Percentiles rank a stretch among this genome's conserved stretches.
Evolutionary conservation across 2,329 filamentous ascomycete genomes (phyloP).

Genomic region (Dactylellina drechsleri): DNA sequence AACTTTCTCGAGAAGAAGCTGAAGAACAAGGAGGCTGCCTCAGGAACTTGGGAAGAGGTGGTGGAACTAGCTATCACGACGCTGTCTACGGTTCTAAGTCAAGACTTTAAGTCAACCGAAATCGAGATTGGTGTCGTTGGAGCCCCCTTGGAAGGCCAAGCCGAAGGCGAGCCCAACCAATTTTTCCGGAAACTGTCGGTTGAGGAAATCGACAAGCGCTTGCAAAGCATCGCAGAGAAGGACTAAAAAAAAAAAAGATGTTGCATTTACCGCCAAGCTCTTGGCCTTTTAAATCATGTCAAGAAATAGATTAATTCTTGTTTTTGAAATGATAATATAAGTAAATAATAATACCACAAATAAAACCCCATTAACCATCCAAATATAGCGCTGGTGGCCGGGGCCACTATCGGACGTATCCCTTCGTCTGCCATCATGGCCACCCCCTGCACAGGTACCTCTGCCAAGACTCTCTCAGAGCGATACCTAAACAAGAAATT

Average conservation of each 20-base stretch:
- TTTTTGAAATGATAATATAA: constrained; percentile 24
- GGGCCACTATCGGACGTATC: constrained; percentile 12
- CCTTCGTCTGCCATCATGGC: too few species aligned
- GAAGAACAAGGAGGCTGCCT: constrained; percentile 96
- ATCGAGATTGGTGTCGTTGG: constrained; percentile 98
- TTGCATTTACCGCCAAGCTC: constrained; percentile 14
- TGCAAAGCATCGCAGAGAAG: constrained; percentile 98
- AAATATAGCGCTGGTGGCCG: constrained; percentile 12
- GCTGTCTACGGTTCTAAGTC: constrained; percentile 93
- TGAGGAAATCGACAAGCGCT: constrained; percentile 96
- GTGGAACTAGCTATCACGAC: constrained; percentile 96
- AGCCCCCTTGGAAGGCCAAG: constrained; percentile 71
- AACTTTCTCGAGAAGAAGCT: constrained; percentile 99
- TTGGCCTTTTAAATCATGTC: constrained; percentile 11
- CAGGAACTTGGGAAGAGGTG: constrained; percentile 95
- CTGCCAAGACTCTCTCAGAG: too few species aligned
- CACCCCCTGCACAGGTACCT: too few species aligned
- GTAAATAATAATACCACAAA: constrained; percentile 7
- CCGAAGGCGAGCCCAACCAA: constrained; percentile 80
- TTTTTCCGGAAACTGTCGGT: constrained; percentile 90
- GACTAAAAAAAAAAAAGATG: constrained; percentile 70
- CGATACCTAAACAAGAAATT: too few species aligned
- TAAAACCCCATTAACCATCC: background rate
- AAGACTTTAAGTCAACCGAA: constrained; percentile 99
- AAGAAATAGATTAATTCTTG: constrained; percentile 31